Evolutionary conservation across 1,139 yeast species (phyloP), one percentile per base, ranked within the genome.

Genomic region (Saccharomyces hybrid): DNA sequence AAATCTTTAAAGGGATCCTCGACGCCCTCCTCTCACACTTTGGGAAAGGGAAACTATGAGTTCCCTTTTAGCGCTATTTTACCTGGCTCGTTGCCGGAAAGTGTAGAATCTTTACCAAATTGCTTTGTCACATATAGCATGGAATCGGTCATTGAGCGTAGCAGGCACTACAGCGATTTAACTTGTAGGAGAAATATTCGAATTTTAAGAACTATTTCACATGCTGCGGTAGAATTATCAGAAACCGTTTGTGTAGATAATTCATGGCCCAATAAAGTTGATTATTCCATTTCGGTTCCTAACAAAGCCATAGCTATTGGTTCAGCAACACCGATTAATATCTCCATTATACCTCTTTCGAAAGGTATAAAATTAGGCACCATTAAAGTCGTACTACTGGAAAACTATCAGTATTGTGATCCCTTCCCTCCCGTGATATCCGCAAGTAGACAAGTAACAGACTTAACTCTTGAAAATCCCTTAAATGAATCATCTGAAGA

Each of bases 181-280:
- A 34, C 76, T 12, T 78, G 90, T 27, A 84, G 82, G 62, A 88
- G 84, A 63, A 90, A 85, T 64, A 62, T 95, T 8, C 79, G 96
- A 57, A 84, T 95, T 12, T 82, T 93, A 12, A 78, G 99, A 61
- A 93, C 99, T 0, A 73, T 91, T 56, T 84, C 96, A 0, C 80
- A 96, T 0, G 98, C 91, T 70, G 82, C 96, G 0, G 80, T 88
- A 1, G 98, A 93, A 66, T 75, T 91, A 48, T 79, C 95, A 0
- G 98, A 93, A 71, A 89, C 98, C 0, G 88, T 90, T 62, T 89
- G 96, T 0, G 95, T 93, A 26, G 96, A 89, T 66, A 93, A 93
- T 68, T 85, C 93, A 0, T 95, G 99, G 99, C 98, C 99, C 2
- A 75, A 82, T 51, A 93, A 93, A 69, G 88, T 93, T 49, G 98